Conservation (phyloP, 129 eudicot species). For the Centella asiatica region DNA sequence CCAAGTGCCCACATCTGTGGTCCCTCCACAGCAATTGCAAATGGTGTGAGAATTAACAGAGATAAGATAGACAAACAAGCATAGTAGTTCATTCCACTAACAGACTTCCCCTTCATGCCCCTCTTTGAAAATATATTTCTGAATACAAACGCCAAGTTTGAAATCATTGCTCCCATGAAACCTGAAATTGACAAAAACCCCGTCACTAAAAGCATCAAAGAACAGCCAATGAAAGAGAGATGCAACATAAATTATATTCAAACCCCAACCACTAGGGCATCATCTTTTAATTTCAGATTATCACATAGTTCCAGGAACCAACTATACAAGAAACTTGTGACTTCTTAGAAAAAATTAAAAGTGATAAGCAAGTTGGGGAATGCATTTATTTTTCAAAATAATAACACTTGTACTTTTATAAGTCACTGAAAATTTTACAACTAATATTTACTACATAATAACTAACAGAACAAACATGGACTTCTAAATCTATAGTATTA, state of each 20-base stretch:
- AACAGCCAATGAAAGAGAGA: background rate
- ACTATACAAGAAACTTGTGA: conserved; percentile 18
- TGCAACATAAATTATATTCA: conserved; percentile 5
- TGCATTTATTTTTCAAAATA: background rate
- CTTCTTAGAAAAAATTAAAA: background rate
- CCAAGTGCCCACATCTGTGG: conserved; percentile 75
- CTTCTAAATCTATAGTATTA: background rate
- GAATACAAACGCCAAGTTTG: conserved; percentile 70
- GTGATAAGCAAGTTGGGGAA: background rate
- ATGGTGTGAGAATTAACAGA: conserved; percentile 62
- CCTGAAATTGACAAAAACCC: conserved; percentile 30
- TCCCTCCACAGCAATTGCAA: conserved; percentile 77
- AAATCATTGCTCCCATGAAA: conserved; percentile 79
- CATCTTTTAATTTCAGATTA: conserved; percentile 10
- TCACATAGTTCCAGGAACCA: conserved; percentile 15
- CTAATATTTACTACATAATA: background rate
- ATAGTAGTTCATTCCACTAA: conserved; percentile 80
- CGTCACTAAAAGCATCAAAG: conserved; percentile 11
- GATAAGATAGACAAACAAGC: conserved; percentile 67
- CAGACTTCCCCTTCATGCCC: conserved; percentile 79
- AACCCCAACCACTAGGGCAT: conserved; percentile 20
- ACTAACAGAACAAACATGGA: background rate
- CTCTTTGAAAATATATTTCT: conserved; percentile 62
- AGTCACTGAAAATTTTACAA: too few relatives aligned
- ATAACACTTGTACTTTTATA: too few relatives aligned